Evolutionary conservation across 495 filamentous ascomycete species (phyloP), one percentile per base, ranked within the genome.

Genomic region (Mytilinidion resinicola): DNA sequence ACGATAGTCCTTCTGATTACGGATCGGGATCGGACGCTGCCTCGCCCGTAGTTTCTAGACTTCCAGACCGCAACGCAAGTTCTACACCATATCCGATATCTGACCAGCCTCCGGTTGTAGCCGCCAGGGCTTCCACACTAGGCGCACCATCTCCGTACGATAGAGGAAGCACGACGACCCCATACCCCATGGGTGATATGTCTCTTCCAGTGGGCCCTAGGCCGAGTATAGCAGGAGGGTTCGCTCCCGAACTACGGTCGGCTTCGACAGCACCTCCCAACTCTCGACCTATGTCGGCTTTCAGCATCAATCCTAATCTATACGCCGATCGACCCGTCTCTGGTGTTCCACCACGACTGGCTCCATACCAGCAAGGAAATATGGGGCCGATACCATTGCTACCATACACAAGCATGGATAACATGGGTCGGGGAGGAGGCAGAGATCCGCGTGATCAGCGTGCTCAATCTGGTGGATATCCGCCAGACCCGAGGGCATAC

Each of bases 141-240:
- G 46, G 46, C 8, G 46, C 3, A 2, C 7, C 46, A 5, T 19
- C 46, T 30, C 46, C 46, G 9, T 62, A 60, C 11, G 62, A 74
- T 53, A 67, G 80, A 49, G 57, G 77, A 55, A 59, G 70, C 52
- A 83, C 84, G 17, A 74, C 80, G 33, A 81, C 81, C 20, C 88
- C 85, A 34, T 90, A 91, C 69, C 84, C 85, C 3, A 74, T 81
- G 50, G 80, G 80, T 63, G 77, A 85, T 56, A 66, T 73, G 41
- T 78, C 81, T 4, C 68, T 73, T 36, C 69, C 52, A 64, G 60
- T 57, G 21, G 51, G 43, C n/a, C 15, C 36, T 64, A 73, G 51
- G 64, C 72, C 44, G 61, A 73, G 56, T 67, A 42, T 72, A 67
- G 57, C 75, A 68, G 58, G 70, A 67, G 55, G 73, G 67, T 70